Evolutionary conservation across 345 rosid species (phyloP).

Genomic region (Boechera retrofracta): DNA sequence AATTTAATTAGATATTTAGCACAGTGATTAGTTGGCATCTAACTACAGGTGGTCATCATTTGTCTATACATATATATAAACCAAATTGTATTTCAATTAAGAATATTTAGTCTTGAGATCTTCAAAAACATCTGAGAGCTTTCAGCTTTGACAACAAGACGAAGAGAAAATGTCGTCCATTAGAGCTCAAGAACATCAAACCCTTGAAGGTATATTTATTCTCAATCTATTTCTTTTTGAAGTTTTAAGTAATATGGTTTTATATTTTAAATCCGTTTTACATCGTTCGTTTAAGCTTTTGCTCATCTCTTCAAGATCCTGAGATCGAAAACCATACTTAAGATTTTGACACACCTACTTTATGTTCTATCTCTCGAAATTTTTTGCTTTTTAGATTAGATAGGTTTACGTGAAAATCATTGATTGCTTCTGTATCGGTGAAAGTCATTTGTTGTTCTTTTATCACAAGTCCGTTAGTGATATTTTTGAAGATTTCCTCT

Average conservation of each 20-base stretch:
- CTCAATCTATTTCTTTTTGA: not conserved
- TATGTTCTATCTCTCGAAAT: not conserved
- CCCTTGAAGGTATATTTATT: constrained; percentile 27
- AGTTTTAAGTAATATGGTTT: not conserved
- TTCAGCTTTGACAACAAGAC: constrained; percentile 25
- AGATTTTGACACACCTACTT: not conserved
- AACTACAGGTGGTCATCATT: constrained; percentile 20
- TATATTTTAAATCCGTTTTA: not conserved
- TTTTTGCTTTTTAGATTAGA: not conserved
- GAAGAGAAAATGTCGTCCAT: constrained; percentile 44
- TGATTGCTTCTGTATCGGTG: too few relatives aligned
- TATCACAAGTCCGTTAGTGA: not conserved
- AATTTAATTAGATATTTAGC: not conserved
- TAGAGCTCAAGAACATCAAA: constrained; percentile 41
- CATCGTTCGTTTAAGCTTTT: not conserved
- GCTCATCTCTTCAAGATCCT: constrained; percentile 19
- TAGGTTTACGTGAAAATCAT: not conserved
- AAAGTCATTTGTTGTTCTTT: not conserved
- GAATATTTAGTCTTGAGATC: constrained; percentile 24
- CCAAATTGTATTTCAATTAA: not conserved
- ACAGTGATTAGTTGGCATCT: constrained; percentile 27
- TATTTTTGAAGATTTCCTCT: not conserved
- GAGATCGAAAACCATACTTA: constrained; percentile 2
- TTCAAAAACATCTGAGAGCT: constrained; percentile 16
- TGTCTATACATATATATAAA: constrained; percentile 2